phyloP scores from a whole-genome alignment of 2,329 filamentous ascomycete species.

The Calonectria pseudoreteaudii region DNA sequence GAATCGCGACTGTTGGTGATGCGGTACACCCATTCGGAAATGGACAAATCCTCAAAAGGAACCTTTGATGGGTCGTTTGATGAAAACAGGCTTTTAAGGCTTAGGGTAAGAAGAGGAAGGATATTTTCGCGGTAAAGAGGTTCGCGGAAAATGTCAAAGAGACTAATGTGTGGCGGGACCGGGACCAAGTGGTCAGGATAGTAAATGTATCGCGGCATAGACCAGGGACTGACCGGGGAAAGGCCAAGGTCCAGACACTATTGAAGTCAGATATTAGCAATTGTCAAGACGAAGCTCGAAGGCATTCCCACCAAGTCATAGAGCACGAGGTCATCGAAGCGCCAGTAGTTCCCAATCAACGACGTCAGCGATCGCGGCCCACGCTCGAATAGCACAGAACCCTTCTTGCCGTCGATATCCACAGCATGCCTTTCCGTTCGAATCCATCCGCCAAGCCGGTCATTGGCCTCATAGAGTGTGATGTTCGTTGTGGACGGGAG shows the following conservation, averaged over 20 bases:
- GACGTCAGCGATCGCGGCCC: slow-evolving; percentile 83
- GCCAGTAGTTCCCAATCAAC: slow-evolving; percentile 52
- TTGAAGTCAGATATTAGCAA: slow-evolving; percentile 34
- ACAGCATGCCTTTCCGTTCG: slow-evolving; percentile 73
- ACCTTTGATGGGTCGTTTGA: slow-evolving; percentile 21
- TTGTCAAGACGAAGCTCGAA: background rate
- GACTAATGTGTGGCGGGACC: slow-evolving; percentile 45
- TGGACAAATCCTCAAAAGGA: slow-evolving; percentile 47
- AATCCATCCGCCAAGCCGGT: slow-evolving; percentile 86
- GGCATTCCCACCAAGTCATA: slow-evolving; percentile 73
- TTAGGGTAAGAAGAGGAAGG: slow-evolving; percentile 42
- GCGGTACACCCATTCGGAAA: slow-evolving; percentile 51
- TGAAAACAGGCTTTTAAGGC: slow-evolving; percentile 31
- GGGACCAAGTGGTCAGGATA: slow-evolving; percentile 78
- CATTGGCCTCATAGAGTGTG: slow-evolving; percentile 81
- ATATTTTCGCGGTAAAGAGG: slow-evolving; percentile 49
- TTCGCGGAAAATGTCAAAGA: slow-evolving; percentile 45
- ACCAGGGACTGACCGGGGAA: slow-evolving; percentile 62
- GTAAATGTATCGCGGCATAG: slow-evolving; percentile 78
- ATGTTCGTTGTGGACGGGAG: slow-evolving; percentile 75
- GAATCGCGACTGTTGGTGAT: slow-evolving; percentile 51
- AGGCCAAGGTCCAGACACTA: slow-evolving; percentile 52
- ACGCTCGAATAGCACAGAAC: slow-evolving; percentile 79
- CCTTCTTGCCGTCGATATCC: slow-evolving; percentile 64
- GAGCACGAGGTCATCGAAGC: slow-evolving; percentile 73